phyloP scores from a whole-genome alignment of 83 land plant species.

The Thuja plicata region DNA sequence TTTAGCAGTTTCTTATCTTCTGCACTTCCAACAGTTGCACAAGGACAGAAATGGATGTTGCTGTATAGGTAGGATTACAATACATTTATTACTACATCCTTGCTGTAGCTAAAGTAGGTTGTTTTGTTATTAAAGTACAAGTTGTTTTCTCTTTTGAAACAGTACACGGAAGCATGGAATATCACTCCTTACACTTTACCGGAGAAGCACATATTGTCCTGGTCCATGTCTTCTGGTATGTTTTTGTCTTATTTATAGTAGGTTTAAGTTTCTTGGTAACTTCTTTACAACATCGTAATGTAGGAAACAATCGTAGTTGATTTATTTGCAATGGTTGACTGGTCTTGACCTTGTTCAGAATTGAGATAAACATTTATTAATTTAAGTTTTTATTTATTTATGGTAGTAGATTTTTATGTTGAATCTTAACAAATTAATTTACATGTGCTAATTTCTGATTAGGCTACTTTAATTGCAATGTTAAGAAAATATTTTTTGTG shows the following conservation, averaged over 20 bases:
- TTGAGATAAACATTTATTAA: background rate
- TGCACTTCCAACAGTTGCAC: slow-evolving; percentile 51
- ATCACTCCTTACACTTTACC: slow-evolving; percentile 70
- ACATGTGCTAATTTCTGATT: background rate
- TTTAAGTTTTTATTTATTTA: background rate
- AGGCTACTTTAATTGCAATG: background rate
- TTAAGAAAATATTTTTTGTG: background rate
- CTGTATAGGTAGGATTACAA: slow-evolving; percentile 49
- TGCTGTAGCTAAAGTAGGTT: background rate
- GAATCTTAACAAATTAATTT: background rate
- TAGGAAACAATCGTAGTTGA: background rate
- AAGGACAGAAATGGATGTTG: slow-evolving; percentile 67
- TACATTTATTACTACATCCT: background rate
- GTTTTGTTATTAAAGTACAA: background rate
- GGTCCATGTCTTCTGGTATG: slow-evolving; percentile 69
- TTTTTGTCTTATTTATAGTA: background rate
- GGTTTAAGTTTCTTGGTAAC: background rate
- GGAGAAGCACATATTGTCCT: slow-evolving; percentile 67
- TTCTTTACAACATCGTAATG: background rate
- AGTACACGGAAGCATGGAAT: slow-evolving; percentile 86
- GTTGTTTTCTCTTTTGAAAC: slow-evolving; percentile 16
- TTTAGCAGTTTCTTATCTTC: slow-evolving; percentile 38
- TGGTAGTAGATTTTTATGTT: background rate
- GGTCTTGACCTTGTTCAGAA: background rate
- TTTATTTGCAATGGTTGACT: background rate